These are phyloP conservation scores for Xenosphaeropsis pyriputrescens DNA, from an alignment of 2,329 filamentous ascomycete species.

Conservation along the genomic window DNA sequence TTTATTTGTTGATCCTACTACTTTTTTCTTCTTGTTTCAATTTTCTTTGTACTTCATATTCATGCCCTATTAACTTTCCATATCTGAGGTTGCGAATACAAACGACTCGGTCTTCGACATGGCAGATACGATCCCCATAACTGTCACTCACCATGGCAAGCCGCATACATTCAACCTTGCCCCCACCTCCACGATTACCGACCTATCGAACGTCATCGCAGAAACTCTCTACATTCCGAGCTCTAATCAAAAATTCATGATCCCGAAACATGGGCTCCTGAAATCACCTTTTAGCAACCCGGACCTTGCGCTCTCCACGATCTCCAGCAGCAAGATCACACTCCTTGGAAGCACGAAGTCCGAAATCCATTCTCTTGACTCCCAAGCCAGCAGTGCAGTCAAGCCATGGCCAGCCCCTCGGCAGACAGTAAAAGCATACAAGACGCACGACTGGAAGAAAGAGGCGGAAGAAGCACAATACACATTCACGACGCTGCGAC, in stretches of 20 bases:
- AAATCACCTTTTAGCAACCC: constrained; percentile 50
- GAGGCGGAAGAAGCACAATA: constrained; percentile 40
- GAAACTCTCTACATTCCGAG: constrained; percentile 40
- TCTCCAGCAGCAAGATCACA: constrained; percentile 44
- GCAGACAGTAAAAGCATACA: constrained; percentile 22
- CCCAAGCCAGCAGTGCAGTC: constrained; percentile 31
- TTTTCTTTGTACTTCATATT: not conserved
- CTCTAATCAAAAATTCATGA: constrained; percentile 54
- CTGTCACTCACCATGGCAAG: constrained; percentile 29
- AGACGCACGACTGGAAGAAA: constrained; percentile 29
- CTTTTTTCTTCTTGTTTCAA: not conserved
- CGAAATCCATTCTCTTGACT: constrained; percentile 40
- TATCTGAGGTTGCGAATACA: not conserved
- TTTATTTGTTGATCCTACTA: not conserved
- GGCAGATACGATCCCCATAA: constrained; percentile 24
- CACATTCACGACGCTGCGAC: constrained; percentile 67
- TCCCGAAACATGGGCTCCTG: constrained; percentile 48
- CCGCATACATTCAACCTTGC: constrained; percentile 28
- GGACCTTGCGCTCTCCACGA: constrained; percentile 26
- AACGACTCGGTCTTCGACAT: constrained; percentile 8
- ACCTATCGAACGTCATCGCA: constrained; percentile 45
- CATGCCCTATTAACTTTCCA: not conserved
- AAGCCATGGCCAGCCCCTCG: constrained; percentile 22
- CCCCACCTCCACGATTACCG: constrained; percentile 31
- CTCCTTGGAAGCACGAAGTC: constrained; percentile 48